A percentile compares a stretch with the other conserved stretches of the same genome.
Conservation (phyloP, 805 yeast species). For the Saccharomycopsis babjevae region DNA sequence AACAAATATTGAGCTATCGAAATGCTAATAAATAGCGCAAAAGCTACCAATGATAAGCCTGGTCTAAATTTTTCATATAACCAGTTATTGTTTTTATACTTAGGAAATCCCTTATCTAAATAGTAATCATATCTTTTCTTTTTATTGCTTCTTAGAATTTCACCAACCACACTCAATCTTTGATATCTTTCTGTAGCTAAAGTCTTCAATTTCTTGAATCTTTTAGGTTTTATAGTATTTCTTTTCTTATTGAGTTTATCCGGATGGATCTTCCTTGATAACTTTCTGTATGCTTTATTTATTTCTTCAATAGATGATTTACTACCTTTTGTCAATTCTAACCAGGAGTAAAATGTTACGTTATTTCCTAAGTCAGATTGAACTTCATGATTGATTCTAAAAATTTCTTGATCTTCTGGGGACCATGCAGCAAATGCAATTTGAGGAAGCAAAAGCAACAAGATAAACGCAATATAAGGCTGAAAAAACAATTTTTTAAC, state of each 20-base stretch:
- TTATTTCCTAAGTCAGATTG: slow-evolving; percentile 51
- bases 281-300: slow-evolving; percentile 55
- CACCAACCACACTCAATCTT: slow-evolving; percentile 64
- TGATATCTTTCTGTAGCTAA: slow-evolving; percentile 63
- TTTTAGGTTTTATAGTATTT: slow-evolving; percentile 25
- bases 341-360: slow-evolving; percentile 59
- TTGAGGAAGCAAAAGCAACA: slow-evolving; percentile 20
- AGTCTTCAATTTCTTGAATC: slow-evolving; percentile 27
- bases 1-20: slow-evolving; percentile 50
- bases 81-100: slow-evolving; percentile 57
- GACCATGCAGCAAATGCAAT: slow-evolving; percentile 37
- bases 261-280: slow-evolving; percentile 73
- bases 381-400: slow-evolving; percentile 57
- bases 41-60: slow-evolving; percentile 40
- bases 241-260: slow-evolving; percentile 50
- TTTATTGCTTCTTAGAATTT: slow-evolving; percentile 52
- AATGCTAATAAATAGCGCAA: slow-evolving; percentile 40
- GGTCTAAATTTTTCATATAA: slow-evolving; percentile 62
- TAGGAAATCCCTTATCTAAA: slow-evolving; percentile 75
- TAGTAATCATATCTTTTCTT: slow-evolving; percentile 79
- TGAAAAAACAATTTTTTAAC: background rate
- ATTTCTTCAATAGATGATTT: slow-evolving; percentile 44
- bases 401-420: slow-evolving; percentile 70
- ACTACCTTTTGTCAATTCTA: slow-evolving; percentile 33
- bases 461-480: slow-evolving; percentile 2